A percentile compares a stretch with the other conserved stretches of the same genome.
Evolutionary conservation across 305 asterid genomes (phyloP).

Genomic region (Coffea humblotiana): DNA sequence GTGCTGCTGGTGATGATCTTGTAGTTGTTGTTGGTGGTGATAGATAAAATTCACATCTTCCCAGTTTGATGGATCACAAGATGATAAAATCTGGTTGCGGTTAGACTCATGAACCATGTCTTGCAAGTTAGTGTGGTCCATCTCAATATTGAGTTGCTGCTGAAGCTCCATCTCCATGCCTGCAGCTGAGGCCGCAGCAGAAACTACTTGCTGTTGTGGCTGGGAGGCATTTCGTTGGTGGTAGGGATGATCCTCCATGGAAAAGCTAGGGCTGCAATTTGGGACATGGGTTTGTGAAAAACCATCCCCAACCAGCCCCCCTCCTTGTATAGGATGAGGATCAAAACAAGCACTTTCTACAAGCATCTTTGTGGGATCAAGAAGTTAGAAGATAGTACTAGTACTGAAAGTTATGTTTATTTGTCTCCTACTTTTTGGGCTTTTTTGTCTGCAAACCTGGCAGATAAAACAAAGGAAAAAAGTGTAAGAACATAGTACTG

Average conservation of each 20-base stretch:
- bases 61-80: slow-evolving; percentile 38
- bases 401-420: slow-evolving; percentile 2
- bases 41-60: slow-evolving; percentile 25
- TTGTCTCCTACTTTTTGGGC: slow-evolving; percentile 29
- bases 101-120: slow-evolving; percentile 12
- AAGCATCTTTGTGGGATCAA: slow-evolving; percentile 44
- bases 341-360: slow-evolving; percentile 55
- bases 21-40: slow-evolving; percentile 14
- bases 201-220: slow-evolving; percentile 24
- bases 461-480: background rate
- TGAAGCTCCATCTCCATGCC: slow-evolving; percentile 68
- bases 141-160: slow-evolving; percentile 44
- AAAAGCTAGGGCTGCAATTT: slow-evolving; percentile 35
- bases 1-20: background rate
- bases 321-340: slow-evolving; percentile 40
- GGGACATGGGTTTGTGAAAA: slow-evolving; percentile 41
- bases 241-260: slow-evolving; percentile 40
- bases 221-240: slow-evolving; percentile 14
- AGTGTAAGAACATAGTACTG: slow-evolving; percentile 6
- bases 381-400: slow-evolving; percentile 1
- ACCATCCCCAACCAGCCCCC: slow-evolving; percentile 46
- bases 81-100: slow-evolving; percentile 10
- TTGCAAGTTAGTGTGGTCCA: slow-evolving; percentile 36
- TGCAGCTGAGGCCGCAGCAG: slow-evolving; percentile 31
- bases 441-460: slow-evolving; percentile 20